Evolutionary conservation across 305 asterid genomes (phyloP).

Genomic region (Fraxinus xanthoxyloides): DNA sequence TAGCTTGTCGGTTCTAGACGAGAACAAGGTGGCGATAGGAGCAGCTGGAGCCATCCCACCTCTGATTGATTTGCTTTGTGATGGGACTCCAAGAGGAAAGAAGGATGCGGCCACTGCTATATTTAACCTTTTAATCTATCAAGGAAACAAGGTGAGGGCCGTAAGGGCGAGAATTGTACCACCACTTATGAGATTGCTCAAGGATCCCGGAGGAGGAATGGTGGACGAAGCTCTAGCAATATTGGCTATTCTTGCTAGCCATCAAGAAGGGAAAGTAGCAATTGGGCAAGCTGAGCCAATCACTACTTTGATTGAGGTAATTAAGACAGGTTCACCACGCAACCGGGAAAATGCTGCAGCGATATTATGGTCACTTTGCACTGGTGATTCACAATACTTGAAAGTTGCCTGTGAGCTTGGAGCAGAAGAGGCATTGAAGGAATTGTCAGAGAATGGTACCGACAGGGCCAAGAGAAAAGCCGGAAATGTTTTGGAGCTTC

Average conservation of each 20-base stretch:
- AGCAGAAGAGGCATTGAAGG: conserved; percentile 77
- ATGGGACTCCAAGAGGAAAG: conserved; percentile 51
- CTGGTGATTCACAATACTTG: conserved; percentile 47
- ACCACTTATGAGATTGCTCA: conserved; percentile 64
- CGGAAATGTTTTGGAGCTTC: conserved; percentile 68
- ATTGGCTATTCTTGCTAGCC: conserved; percentile 80
- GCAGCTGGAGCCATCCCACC: conserved; percentile 54
- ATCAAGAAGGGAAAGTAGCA: conserved; percentile 77
- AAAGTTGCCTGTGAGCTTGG: conserved; percentile 66
- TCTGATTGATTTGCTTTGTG: conserved; percentile 44
- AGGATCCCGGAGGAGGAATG: conserved; percentile 92
- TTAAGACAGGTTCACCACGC: conserved; percentile 78
- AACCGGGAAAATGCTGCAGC: conserved; percentile 89
- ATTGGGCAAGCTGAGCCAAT: conserved; percentile 71
- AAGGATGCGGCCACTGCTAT: conserved; percentile 58
- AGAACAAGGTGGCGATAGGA: conserved; percentile 50
- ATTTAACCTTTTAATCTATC: conserved; percentile 52
- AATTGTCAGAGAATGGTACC: conserved; percentile 75
- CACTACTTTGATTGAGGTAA: conserved; percentile 64
- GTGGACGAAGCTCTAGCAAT: conserved; percentile 85
- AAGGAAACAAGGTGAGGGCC: conserved; percentile 53
- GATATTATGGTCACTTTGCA: conserved; percentile 71
- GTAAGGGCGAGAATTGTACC: conserved; percentile 49
- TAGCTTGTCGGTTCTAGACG: conserved; percentile 47
- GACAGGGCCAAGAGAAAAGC: conserved; percentile 95